Evolutionary conservation across 192 early-diverging fungal genomes (phyloP).

Genomic region (Linnemannia elongata): DNA sequence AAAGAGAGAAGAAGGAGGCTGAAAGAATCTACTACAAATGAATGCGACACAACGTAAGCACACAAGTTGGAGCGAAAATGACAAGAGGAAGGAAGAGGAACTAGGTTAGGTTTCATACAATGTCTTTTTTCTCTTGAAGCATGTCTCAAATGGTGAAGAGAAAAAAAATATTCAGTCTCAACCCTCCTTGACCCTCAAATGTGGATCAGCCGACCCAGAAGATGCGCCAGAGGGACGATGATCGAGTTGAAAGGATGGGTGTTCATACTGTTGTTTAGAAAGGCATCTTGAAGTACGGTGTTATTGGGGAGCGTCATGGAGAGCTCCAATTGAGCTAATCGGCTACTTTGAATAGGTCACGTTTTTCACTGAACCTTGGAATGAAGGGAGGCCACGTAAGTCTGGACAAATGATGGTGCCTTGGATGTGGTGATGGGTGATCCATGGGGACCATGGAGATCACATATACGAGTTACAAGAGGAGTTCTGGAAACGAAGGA

Average conservation of each 20-base stretch:
- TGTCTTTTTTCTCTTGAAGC: too few relatives aligned
- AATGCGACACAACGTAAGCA: too few relatives aligned
- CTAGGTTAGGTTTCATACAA: too few relatives aligned
- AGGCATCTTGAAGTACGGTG: not conserved
- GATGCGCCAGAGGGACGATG: not conserved
- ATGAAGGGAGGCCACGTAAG: not conserved
- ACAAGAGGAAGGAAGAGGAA: too few relatives aligned
- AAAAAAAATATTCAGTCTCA: too few relatives aligned
- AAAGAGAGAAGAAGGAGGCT: too few relatives aligned
- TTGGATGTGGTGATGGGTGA: not conserved
- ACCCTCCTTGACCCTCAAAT: not conserved
- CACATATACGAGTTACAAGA: not conserved
- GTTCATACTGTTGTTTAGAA: not conserved
- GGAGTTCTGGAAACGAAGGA: not conserved
- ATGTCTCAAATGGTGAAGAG: too few relatives aligned
- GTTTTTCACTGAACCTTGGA: not conserved
- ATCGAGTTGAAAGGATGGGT: not conserved
- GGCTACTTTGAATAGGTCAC: not conserved
- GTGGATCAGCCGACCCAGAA: not conserved
- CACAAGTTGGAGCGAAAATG: too few relatives aligned
- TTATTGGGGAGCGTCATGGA: not conserved
- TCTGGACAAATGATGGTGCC: not conserved
- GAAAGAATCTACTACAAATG: too few relatives aligned
- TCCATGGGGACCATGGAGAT: not conserved
- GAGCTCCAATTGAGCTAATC: not conserved